Evolutionary conservation across 1,139 yeast genomes (phyloP), one percentile per base, ranked within the genome.

Genomic region (Blastobotrys proliferans): DNA sequence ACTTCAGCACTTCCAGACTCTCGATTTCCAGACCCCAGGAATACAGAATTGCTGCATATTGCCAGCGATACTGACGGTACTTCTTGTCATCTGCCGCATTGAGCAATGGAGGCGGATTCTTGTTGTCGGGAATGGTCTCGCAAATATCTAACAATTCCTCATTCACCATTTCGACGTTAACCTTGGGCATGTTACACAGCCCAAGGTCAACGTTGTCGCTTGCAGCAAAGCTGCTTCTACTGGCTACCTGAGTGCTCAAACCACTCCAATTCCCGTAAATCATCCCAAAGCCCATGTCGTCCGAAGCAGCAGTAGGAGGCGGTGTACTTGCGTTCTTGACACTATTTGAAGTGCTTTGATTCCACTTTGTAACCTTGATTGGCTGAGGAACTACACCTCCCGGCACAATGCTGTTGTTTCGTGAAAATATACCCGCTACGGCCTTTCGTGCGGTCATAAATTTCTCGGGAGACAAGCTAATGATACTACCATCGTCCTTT

Each of bases 1-100:
- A 81, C 61, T 88, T 88, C 45, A 87, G 63, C 5, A 90, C 75
- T 56, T 90, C 92, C 26, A 85, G 76, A 29, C 95, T 66, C 52
- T 81, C 78, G 16, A 84, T 73, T 0, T 88, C 86, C 22, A 88
- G 69, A 0, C 92, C 94, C 97, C 97, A 90, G 31, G 74, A 64
- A 54, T 76, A 86, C 19, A 90, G 67, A 61, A 88, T 73, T n/a
- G 82, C 77, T 0, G 97, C 92, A 61, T 90, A 90, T 48, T 80
- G 83, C 25, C 74, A 72, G 33, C 96, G 66, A 60, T 83, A 85
- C 11, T 61, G 54, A 41, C 67, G 64, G 47, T 76, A 70, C 47
- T 72, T 73, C 1, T 60, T 64, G 21, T 68, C 69, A 41, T 75
- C 74, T 21, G 72, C 69, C 4, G 75, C 62, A 40, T 72, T 73